phyloP scores from a whole-genome alignment of 495 filamentous ascomycete species.

The Chaetomium cochliodes region DNA sequence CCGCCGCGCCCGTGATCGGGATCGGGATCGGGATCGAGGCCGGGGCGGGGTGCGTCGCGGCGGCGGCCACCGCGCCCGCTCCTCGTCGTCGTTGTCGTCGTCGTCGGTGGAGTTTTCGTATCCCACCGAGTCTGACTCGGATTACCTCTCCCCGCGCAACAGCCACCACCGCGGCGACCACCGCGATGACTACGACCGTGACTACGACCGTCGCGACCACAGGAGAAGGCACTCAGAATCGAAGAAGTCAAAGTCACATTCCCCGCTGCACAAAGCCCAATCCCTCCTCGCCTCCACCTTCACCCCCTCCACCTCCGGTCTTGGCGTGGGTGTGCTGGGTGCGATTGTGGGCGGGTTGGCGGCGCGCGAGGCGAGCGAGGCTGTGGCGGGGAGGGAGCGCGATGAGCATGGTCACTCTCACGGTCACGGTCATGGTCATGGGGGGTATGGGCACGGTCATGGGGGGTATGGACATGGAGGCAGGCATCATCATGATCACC shows the following conservation, averaged over 20 bases:
- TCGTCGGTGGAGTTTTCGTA: too few species aligned
- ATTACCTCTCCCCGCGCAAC: not conserved
- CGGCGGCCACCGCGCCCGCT: too few species aligned
- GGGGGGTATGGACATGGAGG: constrained; percentile 16
- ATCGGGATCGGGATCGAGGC: not conserved
- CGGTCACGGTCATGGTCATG: constrained; percentile 10
- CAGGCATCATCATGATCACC: not conserved
- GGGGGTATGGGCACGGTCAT: constrained; percentile 11
- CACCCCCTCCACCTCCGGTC: constrained; percentile 39
- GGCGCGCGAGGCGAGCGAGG: constrained; percentile 35
- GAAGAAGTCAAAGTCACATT: not conserved
- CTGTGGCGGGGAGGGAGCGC: not conserved
- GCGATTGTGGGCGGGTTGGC: constrained; percentile 48
- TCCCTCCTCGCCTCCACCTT: constrained; percentile 36
- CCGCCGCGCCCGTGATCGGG: not conserved
- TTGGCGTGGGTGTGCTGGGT: constrained; percentile 46
- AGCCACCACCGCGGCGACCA: not conserved
- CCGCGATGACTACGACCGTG: not conserved
- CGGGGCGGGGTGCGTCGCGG: too few species aligned
- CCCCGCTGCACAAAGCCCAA: constrained; percentile 33
- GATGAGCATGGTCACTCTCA: not conserved
- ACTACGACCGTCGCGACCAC: not conserved
- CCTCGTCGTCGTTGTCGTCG: too few species aligned
- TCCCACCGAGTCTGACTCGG: not conserved
- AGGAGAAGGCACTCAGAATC: too few species aligned